phyloP scores from a whole-genome alignment of 306 rosid genomes.

The Begonia peltatifolia region DNA sequence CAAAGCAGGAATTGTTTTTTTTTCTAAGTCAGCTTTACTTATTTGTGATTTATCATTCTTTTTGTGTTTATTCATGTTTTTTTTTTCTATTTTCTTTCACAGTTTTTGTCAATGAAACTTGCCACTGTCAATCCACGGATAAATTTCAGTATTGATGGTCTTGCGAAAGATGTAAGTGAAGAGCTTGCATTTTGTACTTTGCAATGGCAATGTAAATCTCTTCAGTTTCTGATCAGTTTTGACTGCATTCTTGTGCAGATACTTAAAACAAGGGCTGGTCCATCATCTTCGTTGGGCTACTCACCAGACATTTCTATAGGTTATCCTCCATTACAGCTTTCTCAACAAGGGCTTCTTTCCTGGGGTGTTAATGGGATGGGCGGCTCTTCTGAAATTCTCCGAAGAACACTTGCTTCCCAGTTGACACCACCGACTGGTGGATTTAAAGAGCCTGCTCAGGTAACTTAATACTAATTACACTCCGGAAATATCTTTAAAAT shows the following conservation, averaged over 20 bases:
- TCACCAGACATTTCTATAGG: conserved; percentile 52
- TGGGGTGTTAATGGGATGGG: conserved; percentile 37
- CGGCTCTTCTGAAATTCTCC: conserved; percentile 46
- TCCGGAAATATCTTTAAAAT: neutral
- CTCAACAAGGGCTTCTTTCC: conserved; percentile 56
- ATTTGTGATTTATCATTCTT: too few relatives aligned
- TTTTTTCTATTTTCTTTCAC: neutral
- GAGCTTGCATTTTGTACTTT: neutral
- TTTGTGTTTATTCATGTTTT: neutral
- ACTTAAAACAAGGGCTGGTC: conserved; percentile 55
- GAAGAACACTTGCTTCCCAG: conserved; percentile 52
- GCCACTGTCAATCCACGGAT: conserved; percentile 82
- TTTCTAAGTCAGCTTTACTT: too few relatives aligned
- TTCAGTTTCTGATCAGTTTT: conserved; percentile 1
- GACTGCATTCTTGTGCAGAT: conserved; percentile 26
- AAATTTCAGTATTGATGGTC: conserved; percentile 63
- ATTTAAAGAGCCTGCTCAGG: conserved; percentile 79
- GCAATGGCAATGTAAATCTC: neutral
- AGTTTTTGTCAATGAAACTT: conserved; percentile 98
- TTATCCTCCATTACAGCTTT: conserved; percentile 47
- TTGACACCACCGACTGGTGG: conserved; percentile 43
- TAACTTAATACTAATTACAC: conserved; percentile 3
- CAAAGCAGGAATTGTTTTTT: too few relatives aligned
- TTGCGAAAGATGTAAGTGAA: conserved; percentile 59
- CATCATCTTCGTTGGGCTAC: conserved; percentile 51